phyloP scores from a whole-genome alignment of 202 grass and related monocot species.

The Panicum hallii region DNA sequence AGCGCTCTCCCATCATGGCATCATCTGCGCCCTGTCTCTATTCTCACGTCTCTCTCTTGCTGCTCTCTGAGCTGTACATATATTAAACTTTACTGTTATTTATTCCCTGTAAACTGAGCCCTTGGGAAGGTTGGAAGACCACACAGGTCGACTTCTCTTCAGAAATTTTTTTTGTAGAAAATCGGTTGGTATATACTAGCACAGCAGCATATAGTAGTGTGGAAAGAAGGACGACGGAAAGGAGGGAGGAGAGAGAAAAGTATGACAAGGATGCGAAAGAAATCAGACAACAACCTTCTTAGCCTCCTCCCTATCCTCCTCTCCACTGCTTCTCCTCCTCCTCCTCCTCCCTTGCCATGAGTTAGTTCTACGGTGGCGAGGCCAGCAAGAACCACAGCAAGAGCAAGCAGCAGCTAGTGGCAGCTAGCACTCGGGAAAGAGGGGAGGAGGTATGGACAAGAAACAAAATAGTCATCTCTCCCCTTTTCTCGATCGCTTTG shows the following conservation, averaged over 20 bases:
- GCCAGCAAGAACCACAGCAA: slow-evolving; percentile 35
- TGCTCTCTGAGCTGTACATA: slow-evolving; percentile 44
- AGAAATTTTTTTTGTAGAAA: background rate
- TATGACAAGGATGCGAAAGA: slow-evolving; percentile 75
- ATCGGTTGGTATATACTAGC: slow-evolving; percentile 27
- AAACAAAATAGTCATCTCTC: slow-evolving; percentile 38
- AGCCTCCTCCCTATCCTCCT: slow-evolving; percentile 59
- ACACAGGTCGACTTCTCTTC: background rate
- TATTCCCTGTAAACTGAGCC: slow-evolving; percentile 31
- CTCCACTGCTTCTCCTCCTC: slow-evolving; percentile 50
- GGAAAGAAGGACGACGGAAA: slow-evolving; percentile 46
- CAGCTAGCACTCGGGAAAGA: slow-evolving; percentile 25
- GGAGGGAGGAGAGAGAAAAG: slow-evolving; percentile 51
- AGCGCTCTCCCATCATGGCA: slow-evolving; percentile 26
- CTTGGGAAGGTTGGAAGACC: slow-evolving; percentile 18
- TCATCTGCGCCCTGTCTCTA: slow-evolving; percentile 44
- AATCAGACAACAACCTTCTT: slow-evolving; percentile 74
- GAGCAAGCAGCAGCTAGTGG: slow-evolving; percentile 52
- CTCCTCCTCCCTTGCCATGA: slow-evolving; percentile 32
- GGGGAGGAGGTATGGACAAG: slow-evolving; percentile 53
- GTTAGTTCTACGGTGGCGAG: slow-evolving; percentile 8
- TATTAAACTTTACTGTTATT: slow-evolving; percentile 41
- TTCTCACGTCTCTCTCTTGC: slow-evolving; percentile 37
- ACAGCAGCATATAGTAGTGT: slow-evolving; percentile 39
- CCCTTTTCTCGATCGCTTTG: slow-evolving; percentile 54